phyloP scores from a whole-genome alignment of 2,329 filamentous ascomycete species.

The Hymenoscyphus occultus region DNA sequence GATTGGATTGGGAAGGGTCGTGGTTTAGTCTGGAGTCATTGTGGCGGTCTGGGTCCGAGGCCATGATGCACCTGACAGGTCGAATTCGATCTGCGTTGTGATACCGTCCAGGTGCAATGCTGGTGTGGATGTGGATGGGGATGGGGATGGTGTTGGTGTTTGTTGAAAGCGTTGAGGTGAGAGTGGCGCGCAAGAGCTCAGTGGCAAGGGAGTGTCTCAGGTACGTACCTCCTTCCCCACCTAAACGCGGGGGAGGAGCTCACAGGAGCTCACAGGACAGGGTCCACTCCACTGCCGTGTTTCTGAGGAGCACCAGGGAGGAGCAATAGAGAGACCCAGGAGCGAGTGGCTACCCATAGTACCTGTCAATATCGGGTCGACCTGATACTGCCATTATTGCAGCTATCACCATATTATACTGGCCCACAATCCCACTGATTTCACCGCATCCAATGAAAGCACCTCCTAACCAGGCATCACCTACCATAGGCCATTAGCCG shows the following conservation, averaged over 20 bases:
- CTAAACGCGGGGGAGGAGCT: background rate
- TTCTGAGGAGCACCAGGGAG: no score
- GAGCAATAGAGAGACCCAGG: no score
- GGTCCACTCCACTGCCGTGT: no score
- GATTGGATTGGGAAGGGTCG: slow-evolving; percentile 17
- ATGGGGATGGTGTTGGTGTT: background rate
- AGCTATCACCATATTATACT: no score
- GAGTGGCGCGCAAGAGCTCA: background rate
- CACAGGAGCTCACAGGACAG: background rate
- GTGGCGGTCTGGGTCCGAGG: slow-evolving; percentile 24
- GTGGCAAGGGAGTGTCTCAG: background rate
- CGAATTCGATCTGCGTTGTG: background rate
- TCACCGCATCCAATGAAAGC: no score
- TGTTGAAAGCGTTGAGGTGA: background rate
- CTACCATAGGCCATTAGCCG: background rate
- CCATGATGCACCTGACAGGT: slow-evolving; percentile 21
- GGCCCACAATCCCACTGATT: no score
- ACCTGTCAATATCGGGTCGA: no score
- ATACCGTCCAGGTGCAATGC: background rate
- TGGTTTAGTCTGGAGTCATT: slow-evolving; percentile 16
- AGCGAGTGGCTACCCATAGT: no score
- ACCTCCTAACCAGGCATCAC: no score
- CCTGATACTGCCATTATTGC: no score
- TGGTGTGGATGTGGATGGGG: background rate
- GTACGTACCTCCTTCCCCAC: background rate